These are phyloP conservation scores for Pyrenophora seminiperda DNA, from an alignment of 2,329 filamentous ascomycete species.

Conservation along the genomic window DNA sequence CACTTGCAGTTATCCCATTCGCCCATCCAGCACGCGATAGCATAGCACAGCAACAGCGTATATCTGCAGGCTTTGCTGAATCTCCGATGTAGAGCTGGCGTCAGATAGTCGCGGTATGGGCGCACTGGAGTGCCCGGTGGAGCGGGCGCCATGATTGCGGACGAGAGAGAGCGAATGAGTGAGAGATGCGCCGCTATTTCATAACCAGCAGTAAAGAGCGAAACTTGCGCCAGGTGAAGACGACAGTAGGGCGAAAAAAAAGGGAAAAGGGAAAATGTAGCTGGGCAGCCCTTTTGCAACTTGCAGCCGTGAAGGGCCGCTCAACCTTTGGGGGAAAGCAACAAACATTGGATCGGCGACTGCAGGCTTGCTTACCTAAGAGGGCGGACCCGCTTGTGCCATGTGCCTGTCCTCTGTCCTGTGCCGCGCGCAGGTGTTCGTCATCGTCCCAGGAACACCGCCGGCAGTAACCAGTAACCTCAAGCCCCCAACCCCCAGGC, in stretches of 20 bases:
- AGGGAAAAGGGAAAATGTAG: constrained; percentile 12
- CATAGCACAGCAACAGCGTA: constrained; percentile 73
- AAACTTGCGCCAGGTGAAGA: constrained; percentile 8
- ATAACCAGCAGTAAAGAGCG: constrained; percentile 25
- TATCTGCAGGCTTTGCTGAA: constrained; percentile 79
- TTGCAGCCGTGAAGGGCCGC: constrained; percentile 9
- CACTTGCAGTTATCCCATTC: constrained; percentile 67
- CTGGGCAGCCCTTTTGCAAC: constrained; percentile 5
- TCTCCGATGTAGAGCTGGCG: constrained; percentile 82
- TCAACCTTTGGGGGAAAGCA: constrained; percentile 30
- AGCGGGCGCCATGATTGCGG: constrained; percentile 32
- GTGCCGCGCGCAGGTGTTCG: constrained; percentile 22
- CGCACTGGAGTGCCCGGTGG: constrained; percentile 53
- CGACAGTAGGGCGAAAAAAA: too few species aligned
- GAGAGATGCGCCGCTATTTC: constrained; percentile 24
- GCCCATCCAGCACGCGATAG: constrained; percentile 72
- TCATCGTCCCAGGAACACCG: constrained; percentile 34
- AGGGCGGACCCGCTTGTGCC: constrained; percentile 14
- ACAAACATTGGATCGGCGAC: constrained; percentile 32
- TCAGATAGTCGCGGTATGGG: constrained; percentile 87
- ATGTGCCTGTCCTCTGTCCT: constrained; percentile 27
- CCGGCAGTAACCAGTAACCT: constrained; percentile 16
- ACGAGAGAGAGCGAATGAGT: constrained; percentile 33
- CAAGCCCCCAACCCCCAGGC: constrained; percentile 38
- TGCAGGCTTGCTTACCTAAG: constrained; percentile 24